Evolutionary conservation across 169 alveolate genomes (phyloP).

Genomic region (Eimeria falciformis): DNA sequence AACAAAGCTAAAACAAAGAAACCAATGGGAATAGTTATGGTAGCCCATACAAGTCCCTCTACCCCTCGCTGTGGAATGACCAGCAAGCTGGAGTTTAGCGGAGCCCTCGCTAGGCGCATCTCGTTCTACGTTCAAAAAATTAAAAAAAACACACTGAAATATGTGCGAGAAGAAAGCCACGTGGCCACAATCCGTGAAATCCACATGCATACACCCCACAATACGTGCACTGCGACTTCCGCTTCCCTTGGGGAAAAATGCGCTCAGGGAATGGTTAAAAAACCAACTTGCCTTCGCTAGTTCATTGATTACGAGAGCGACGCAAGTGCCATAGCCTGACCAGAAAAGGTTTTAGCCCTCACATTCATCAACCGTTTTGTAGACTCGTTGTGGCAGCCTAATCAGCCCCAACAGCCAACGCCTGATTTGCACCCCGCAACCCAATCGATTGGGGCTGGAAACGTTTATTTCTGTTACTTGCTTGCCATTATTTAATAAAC

Average conservation of each 20-base stretch:
- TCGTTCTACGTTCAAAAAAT: neutral
- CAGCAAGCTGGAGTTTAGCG: neutral
- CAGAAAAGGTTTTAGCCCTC: constrained; percentile 10
- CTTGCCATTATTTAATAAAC: no score
- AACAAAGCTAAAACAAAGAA: neutral
- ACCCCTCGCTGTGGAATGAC: neutral
- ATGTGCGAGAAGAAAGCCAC: neutral
- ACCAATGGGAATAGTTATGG: neutral
- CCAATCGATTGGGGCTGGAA: no score
- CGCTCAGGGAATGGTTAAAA: neutral
- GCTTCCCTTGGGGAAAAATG: neutral
- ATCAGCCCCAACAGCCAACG: no score
- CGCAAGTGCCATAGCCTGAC: constrained; percentile 71
- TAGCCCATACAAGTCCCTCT: neutral
- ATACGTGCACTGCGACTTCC: neutral
- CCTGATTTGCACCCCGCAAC: no score
- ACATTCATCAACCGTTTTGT: neutral
- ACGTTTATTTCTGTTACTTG: no score
- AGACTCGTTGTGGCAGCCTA: no score
- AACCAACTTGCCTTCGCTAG: constrained; percentile 62
- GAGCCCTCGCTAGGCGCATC: neutral
- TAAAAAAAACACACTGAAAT: neutral
- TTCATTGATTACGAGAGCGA: constrained; percentile 67
- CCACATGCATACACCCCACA: constrained; percentile 70
- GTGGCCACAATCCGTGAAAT: neutral